phyloP scores from a whole-genome alignment of 2,329 filamentous ascomycete species.

The Fusarium neocosmosporiellum region DNA sequence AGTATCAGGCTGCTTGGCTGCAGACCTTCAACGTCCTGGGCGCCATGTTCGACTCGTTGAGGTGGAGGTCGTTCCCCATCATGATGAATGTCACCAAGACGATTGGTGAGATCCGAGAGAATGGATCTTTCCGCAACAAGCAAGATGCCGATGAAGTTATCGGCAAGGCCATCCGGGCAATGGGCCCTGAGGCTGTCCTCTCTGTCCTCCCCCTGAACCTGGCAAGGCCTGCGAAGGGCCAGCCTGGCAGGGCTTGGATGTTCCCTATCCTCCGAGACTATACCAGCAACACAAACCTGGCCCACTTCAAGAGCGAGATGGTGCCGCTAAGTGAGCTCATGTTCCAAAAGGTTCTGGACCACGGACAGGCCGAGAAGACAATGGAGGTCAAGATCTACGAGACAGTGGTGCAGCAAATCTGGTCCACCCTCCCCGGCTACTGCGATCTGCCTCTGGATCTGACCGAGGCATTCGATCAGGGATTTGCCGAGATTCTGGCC shows the following conservation, averaged over 20 bases:
- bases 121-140: slow-evolving; percentile 90
- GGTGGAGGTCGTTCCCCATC: slow-evolving; percentile 86
- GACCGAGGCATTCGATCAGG: slow-evolving; percentile 80
- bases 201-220: slow-evolving; percentile 88
- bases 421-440: slow-evolving; percentile 93
- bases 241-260: slow-evolving; percentile 93
- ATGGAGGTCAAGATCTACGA: slow-evolving; percentile 99
- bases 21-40: slow-evolving; percentile 92
- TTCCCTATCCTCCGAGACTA: slow-evolving; percentile 90
- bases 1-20: slow-evolving; percentile 93
- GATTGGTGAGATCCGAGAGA: slow-evolving; percentile 87
- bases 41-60: slow-evolving; percentile 86
- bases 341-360: slow-evolving; percentile 88
- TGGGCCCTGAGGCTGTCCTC: slow-evolving; percentile 89
- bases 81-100: slow-evolving; percentile 80
- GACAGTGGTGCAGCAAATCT: slow-evolving; percentile 94
- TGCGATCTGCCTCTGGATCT: slow-evolving; percentile 91
- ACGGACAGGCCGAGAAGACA: slow-evolving; percentile 85
- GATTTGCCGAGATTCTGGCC: slow-evolving; percentile 88
- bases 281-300: slow-evolving; percentile 87
- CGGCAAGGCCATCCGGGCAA: slow-evolving; percentile 85
- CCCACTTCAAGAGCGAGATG: slow-evolving; percentile 87
- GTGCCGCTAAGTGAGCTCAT: slow-evolving; percentile 90
- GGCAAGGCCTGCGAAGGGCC: slow-evolving; percentile 77
- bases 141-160: slow-evolving; percentile 94